phyloP scores from a whole-genome alignment of 306 rosid genomes.

The Quillaja saponaria region DNA sequence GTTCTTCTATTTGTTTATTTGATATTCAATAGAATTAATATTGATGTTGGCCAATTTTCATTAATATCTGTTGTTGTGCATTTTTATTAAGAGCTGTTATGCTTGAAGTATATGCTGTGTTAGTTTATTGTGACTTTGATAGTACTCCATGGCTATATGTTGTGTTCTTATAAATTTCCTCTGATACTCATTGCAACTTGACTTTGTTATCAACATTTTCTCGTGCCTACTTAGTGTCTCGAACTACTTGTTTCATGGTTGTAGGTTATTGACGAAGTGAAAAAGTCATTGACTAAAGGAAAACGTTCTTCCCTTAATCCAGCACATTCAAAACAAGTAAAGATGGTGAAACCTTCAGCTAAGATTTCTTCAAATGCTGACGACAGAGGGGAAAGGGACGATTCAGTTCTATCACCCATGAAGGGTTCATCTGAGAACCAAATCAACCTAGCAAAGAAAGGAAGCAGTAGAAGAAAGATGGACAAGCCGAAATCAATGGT shows the following conservation, averaged over 20 bases:
- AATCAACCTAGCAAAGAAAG: slow-evolving; percentile 45
- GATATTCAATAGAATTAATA: too few species aligned
- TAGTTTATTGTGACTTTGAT: slow-evolving; percentile 6
- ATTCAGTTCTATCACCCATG: slow-evolving; percentile 43
- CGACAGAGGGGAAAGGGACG: slow-evolving; percentile 48
- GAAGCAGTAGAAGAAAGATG: slow-evolving; percentile 60
- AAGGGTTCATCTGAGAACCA: slow-evolving; percentile 50
- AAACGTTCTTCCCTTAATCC: slow-evolving; percentile 61
- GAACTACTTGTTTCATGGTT: slow-evolving; percentile 33
- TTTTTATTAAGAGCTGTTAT: too few species aligned
- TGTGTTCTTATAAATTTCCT: slow-evolving; percentile 24
- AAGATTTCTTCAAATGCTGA: slow-evolving; percentile 43
- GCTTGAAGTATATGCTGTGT: too few species aligned
- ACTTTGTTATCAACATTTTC: slow-evolving; percentile 19
- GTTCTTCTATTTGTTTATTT: too few species aligned
- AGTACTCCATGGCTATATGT: slow-evolving; percentile 5
- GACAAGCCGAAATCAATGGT: slow-evolving; percentile 46
- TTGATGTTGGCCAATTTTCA: too few species aligned
- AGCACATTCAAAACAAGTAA: slow-evolving; percentile 49
- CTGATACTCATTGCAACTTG: slow-evolving; percentile 14
- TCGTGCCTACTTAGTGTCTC: slow-evolving; percentile 27
- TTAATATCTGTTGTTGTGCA: too few species aligned
- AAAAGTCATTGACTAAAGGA: slow-evolving; percentile 59
- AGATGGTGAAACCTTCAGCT: slow-evolving; percentile 47
- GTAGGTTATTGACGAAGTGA: slow-evolving; percentile 60